Evolutionary conservation across 495 filamentous ascomycete genomes (phyloP).

Genomic region (Evernia prunastri): DNA sequence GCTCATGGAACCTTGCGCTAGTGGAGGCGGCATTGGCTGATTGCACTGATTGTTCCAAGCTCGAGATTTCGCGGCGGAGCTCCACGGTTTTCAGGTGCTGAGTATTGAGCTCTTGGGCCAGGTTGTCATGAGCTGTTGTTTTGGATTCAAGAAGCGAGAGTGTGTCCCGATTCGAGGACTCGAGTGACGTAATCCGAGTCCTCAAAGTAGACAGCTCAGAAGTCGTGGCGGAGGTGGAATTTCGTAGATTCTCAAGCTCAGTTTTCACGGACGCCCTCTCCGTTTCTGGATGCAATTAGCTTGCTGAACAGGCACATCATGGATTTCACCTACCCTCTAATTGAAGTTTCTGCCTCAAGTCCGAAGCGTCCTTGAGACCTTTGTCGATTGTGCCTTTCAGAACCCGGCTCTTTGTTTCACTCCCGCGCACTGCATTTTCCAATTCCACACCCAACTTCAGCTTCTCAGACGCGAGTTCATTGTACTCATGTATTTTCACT

Average conservation of each 20-base stretch:
- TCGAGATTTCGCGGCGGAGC: slow-evolving; percentile 69
- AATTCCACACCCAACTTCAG: slow-evolving; percentile 84
- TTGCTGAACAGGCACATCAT: slow-evolving; percentile 13
- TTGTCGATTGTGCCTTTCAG: slow-evolving; percentile 77
- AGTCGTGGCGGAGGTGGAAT: slow-evolving; percentile 64
- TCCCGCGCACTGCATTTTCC: slow-evolving; percentile 74
- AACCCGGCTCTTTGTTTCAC: slow-evolving; percentile 71
- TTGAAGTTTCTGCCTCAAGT: slow-evolving; percentile 69
- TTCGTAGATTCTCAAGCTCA: slow-evolving; percentile 73
- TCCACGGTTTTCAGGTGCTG: slow-evolving; percentile 84
- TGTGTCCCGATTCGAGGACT: slow-evolving; percentile 86
- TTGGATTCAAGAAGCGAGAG: slow-evolving; percentile 84
- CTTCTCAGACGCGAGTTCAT: slow-evolving; percentile 74
- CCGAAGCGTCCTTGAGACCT: slow-evolving; percentile 68
- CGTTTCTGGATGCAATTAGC: slow-evolving; percentile 48
- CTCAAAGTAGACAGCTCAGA: slow-evolving; percentile 72
- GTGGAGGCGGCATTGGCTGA: slow-evolving; percentile 67
- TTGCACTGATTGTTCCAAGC: slow-evolving; percentile 75
- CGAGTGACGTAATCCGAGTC: slow-evolving; percentile 73
- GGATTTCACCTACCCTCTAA: slow-evolving; percentile 58
- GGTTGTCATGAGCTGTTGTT: slow-evolving; percentile 72
- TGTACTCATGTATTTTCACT: slow-evolving; percentile 69
- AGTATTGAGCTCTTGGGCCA: slow-evolving; percentile 76
- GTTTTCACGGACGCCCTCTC: slow-evolving; percentile 61
- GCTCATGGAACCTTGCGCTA: slow-evolving; percentile 78